A percentile compares a stretch with the other conserved stretches of the same genome.
These are phyloP conservation scores for Pyrenophora seminiperda DNA, from an alignment of 2,329 filamentous ascomycete species.

Conservation along the genomic window DNA sequence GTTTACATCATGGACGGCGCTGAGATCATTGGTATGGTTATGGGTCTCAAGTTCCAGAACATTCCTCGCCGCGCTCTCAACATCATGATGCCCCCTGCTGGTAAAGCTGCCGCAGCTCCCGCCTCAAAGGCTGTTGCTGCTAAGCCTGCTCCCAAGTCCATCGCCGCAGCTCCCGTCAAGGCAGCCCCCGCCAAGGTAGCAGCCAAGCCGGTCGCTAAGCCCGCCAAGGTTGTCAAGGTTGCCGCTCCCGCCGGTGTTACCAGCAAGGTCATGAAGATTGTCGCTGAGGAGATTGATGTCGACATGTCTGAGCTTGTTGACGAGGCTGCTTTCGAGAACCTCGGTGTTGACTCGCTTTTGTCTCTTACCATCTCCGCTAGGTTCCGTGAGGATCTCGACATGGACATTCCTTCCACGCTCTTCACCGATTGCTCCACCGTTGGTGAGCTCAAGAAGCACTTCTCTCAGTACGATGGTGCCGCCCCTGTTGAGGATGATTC, in stretches of 20 bases:
- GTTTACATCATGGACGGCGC: slow-evolving; percentile 66
- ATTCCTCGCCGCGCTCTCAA: slow-evolving; percentile 70
- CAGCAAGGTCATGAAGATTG: slow-evolving; percentile 65
- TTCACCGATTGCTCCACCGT: slow-evolving; percentile 66
- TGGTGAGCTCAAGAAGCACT: slow-evolving; percentile 64
- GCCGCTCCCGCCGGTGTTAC: slow-evolving; percentile 53
- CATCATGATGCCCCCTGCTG: slow-evolving; percentile 67
- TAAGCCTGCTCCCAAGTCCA: slow-evolving; percentile 42
- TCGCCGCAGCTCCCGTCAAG: slow-evolving; percentile 42
- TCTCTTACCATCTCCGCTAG: slow-evolving; percentile 66
- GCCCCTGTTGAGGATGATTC: slow-evolving; percentile 48
- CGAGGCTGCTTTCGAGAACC: slow-evolving; percentile 64
- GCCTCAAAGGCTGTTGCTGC: slow-evolving; percentile 45
- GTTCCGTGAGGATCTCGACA: slow-evolving; percentile 65
- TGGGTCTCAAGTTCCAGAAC: slow-evolving; percentile 69
- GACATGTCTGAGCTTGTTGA: slow-evolving; percentile 64
- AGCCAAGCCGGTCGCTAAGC: slow-evolving; percentile 61
- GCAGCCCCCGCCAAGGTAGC: slow-evolving; percentile 47
- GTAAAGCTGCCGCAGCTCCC: slow-evolving; percentile 48
- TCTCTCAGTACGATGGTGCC: slow-evolving; percentile 55
- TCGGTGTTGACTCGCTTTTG: slow-evolving; percentile 66
- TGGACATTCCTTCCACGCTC: slow-evolving; percentile 63
- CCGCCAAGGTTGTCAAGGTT: slow-evolving; percentile 54
- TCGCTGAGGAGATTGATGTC: slow-evolving; percentile 68
- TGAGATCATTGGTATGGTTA: slow-evolving; percentile 63